Base-by-base conservation (phyloP, 1,284 basidiomycete genomes). In the Rhodotorula sp. region DNA sequence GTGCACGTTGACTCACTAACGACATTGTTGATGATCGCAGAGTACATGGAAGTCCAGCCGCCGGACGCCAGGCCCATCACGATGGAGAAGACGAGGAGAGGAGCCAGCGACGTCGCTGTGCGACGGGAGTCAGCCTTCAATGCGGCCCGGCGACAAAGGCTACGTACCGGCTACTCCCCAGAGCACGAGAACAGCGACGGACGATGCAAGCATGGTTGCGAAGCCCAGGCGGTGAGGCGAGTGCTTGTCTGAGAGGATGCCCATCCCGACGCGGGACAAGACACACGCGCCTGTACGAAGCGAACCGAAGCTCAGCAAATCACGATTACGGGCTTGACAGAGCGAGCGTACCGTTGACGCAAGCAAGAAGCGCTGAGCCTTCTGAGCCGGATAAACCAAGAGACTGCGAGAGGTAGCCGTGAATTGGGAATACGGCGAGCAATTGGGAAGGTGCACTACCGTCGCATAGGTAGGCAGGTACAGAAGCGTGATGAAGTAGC, bases 1-100 rank as follows among this genome's bases (percentile, higher is more conserved):
- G 22, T 11, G 55, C 37, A 64, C 5, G 51, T 26, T 22, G 28
- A 31, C 61, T 2, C 15, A 55, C 64, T 22, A 13, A 59, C 79
- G 20, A 80, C 59, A 11, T 78, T 76, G 40, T 73, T 70, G 10
- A 81, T 75, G 60, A 82, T 81, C 0, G 77, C 78, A 7, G 76
- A 77, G 78, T 80, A 83, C 1, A 82, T 61, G 31, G 77, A 80
- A 15, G 76, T 78, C 81, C 81, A 83, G 0, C 81, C 81, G 6
- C 82, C 79, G 0, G 81, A 81, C 0, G 80, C 57, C 15, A 74
- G 72, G 2, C 82, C 82, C 54, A 83, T 81, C 1, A 72, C 76
- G 20, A 82, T 61, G 2, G 79, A 77, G 54, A 81, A 83, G 1
- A 76, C 72, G 1, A 82, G 64, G 2, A 82, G 69, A 0, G 81